Conservation (phyloP, 257 asterid species). For the Solanum clarkiae region DNA sequence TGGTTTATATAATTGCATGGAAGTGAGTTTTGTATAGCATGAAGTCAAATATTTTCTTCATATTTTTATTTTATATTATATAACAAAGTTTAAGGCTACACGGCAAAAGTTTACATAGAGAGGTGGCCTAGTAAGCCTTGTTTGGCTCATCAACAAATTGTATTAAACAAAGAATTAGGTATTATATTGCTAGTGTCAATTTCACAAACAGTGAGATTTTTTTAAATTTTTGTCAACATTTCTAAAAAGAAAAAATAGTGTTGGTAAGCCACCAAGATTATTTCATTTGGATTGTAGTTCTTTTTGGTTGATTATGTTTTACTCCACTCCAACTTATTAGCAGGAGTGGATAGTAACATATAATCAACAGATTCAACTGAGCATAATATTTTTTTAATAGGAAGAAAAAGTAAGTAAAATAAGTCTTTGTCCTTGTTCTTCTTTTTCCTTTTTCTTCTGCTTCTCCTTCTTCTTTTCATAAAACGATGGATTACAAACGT, state of each 20-base stretch:
- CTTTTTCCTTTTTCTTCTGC: no score
- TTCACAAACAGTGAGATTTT: neutral
- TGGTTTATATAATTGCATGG: slow-evolving; percentile 3
- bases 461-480: no score
- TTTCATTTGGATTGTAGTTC: neutral
- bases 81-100: neutral
- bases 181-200: neutral
- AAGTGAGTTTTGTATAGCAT: neutral
- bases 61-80: neutral
- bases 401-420: neutral
- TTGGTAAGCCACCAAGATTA: neutral
- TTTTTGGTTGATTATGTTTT: neutral
- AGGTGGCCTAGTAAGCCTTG: neutral
- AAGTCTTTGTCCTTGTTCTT: no score
- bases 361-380: neutral
- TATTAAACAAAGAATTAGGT: slow-evolving; percentile 10
- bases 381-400: neutral
- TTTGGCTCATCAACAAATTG: neutral
- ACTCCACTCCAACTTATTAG: neutral
- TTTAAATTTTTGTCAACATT: neutral
- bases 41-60: slow-evolving; percentile 7
- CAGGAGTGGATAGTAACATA: neutral
- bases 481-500: no score
- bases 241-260: neutral
- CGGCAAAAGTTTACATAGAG: neutral